These are phyloP conservation scores for Aspergillus terreus DNA, from an alignment of 2,329 filamentous ascomycete species.

Conservation along the genomic window DNA sequence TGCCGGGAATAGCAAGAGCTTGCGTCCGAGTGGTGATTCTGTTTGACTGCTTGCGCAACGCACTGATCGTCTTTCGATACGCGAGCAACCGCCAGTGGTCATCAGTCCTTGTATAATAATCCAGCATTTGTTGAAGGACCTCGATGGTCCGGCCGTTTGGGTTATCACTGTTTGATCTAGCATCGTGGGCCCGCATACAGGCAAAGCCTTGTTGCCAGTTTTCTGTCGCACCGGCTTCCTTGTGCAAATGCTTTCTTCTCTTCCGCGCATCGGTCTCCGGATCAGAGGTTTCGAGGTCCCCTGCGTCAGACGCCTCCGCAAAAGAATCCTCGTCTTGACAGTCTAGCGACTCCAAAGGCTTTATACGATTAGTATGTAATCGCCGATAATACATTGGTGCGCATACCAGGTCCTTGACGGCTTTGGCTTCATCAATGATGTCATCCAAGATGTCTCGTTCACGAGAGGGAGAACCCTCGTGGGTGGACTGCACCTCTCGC, in stretches of 20 bases:
- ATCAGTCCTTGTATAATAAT: slow-evolving; percentile 69
- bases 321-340: slow-evolving; percentile 20
- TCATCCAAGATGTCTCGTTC: slow-evolving; percentile 58
- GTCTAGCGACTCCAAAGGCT: slow-evolving; percentile 33
- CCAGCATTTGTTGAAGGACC: slow-evolving; percentile 71
- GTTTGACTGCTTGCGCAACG: slow-evolving; percentile 61
- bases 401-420: slow-evolving; percentile 55
- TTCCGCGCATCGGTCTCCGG: slow-evolving; percentile 11
- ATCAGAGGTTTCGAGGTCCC: slow-evolving; percentile 14
- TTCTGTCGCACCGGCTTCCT: slow-evolving; percentile 7
- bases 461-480: slow-evolving; percentile 6
- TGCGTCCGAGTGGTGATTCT: slow-evolving; percentile 67
- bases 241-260: slow-evolving; percentile 8
- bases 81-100: slow-evolving; percentile 73
- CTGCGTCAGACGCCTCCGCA: slow-evolving; percentile 11
- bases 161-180: slow-evolving; percentile 46
- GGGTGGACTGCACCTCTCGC: slow-evolving; percentile 1
- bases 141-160: slow-evolving; percentile 75
- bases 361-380: slow-evolving; percentile 14
- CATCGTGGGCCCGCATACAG: slow-evolving; percentile 58
- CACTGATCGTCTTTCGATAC: slow-evolving; percentile 75
- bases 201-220: slow-evolving; percentile 47
- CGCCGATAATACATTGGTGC: too few species aligned
- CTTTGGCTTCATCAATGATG: slow-evolving; percentile 61
- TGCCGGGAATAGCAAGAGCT: slow-evolving; percentile 62